Conservation (phyloP, 1,139 yeast genomes). For the Candida mesenterica region DNA sequence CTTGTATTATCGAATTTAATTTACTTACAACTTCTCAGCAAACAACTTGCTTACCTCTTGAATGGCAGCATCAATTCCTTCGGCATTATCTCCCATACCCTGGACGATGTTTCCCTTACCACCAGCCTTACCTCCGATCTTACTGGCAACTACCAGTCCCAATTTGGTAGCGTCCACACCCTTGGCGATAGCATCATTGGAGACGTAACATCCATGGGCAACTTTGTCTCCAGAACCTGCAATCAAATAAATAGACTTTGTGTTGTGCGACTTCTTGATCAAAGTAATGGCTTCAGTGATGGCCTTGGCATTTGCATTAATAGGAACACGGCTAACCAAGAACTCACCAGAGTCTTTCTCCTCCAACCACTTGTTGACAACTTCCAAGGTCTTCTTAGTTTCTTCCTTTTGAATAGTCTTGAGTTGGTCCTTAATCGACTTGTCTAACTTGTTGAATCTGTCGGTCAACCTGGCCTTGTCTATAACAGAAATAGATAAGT, state of each 20-base stretch:
- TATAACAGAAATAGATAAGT: constrained; percentile 77
- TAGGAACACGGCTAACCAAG: constrained; percentile 66
- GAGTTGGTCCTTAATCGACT: constrained; percentile 81
- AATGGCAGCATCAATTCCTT: constrained; percentile 70
- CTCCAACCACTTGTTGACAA: constrained; percentile 69
- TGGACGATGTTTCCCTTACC: constrained; percentile 96
- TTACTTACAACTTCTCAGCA: constrained; percentile 49
- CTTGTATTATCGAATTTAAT: too few species aligned
- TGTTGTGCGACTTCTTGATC: constrained; percentile 74
- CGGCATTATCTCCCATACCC: constrained; percentile 89
- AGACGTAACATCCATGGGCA: constrained; percentile 92
- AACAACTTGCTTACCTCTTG: constrained; percentile 62
- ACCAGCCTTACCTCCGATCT: constrained; percentile 96
- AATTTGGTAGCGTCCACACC: constrained; percentile 76
- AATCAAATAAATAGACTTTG: constrained; percentile 77
- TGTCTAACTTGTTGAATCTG: constrained; percentile 76
- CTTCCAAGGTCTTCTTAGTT: constrained; percentile 74
- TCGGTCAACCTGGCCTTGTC: constrained; percentile 74
- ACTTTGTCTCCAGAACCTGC: constrained; percentile 77
- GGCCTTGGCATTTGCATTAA: constrained; percentile 88
- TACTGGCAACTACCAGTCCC: constrained; percentile 65
- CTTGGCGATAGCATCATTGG: constrained; percentile 67
- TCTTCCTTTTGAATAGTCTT: constrained; percentile 88
- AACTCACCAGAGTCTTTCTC: constrained; percentile 40
- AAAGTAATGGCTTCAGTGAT: constrained; percentile 87